phyloP scores from a whole-genome alignment of 257 asterid species.

The Linaria vulgaris region DNA sequence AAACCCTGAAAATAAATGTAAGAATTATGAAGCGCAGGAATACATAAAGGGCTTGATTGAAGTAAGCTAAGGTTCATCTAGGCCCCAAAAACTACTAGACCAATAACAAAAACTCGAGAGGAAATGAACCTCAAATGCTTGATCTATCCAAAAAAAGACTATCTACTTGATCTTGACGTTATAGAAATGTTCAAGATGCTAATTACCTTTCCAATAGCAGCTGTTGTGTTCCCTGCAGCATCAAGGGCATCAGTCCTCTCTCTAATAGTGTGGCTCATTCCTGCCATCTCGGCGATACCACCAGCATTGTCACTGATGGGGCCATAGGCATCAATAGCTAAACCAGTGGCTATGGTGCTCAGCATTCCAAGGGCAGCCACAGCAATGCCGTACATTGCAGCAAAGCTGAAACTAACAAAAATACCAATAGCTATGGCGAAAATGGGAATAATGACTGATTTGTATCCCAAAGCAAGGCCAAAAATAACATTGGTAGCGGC shows the following conservation, averaged over 20 bases:
- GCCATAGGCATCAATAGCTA: slow-evolving; percentile 51
- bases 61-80: not conserved
- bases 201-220: slow-evolving; percentile 49
- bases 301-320: slow-evolving; percentile 57
- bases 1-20: slow-evolving; percentile 36
- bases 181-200: not conserved
- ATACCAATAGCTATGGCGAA: slow-evolving; percentile 44
- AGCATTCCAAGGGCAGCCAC: slow-evolving; percentile 56
- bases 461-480: slow-evolving; percentile 54
- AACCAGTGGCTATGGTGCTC: slow-evolving; percentile 52
- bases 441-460: slow-evolving; percentile 45
- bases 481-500: slow-evolving; percentile 52
- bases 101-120: too few relatives aligned
- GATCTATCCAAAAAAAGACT: too few relatives aligned
- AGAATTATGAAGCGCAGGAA: too few relatives aligned
- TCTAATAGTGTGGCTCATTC: slow-evolving; percentile 43
- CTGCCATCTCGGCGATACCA: slow-evolving; percentile 56
- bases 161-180: not conserved
- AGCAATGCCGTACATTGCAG: slow-evolving; percentile 51
- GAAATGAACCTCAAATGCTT: too few relatives aligned
- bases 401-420: slow-evolving; percentile 48
- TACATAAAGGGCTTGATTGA: too few relatives aligned
- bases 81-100: too few relatives aligned
- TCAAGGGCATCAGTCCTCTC: slow-evolving; percentile 52
- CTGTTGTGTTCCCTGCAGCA: slow-evolving; percentile 56